Base-by-base conservation (phyloP, 2,329 filamentous ascomycete genomes). In the Botrytis tulipae region DNA sequence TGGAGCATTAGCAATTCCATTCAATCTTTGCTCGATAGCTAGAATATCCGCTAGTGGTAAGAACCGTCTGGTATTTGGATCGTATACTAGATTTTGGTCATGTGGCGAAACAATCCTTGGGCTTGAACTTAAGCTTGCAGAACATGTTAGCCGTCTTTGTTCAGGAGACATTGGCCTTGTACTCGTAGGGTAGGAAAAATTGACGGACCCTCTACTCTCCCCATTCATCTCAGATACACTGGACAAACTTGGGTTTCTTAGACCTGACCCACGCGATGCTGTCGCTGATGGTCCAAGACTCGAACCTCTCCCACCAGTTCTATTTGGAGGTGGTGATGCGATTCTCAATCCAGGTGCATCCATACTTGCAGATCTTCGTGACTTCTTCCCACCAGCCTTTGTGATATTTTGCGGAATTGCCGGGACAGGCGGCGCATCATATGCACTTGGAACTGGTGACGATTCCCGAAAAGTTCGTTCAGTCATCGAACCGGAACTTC, bases 401-500 rank as follows among this genome's bases (percentile, higher is more conserved):
- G 81, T 81, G 79, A 85, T 77, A 71, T 86, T 83, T 57, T 86
- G 83, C 4, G 93, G 93, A 40, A 97, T 86, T 6, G 87, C 86
- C 51, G 94, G 95, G 3, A 97, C 90, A 1, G 94, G 94, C 44
- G 94, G 93, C 70, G 88, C 86, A 78, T 88, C 84, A 68, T 83
- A 81, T 32, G 81, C 77, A 60, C 74, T 81, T 72, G 80, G 81
- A 76, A 81, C 82, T 74, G 82, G 80, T 62, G 82, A 82, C 73
- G 82, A 90, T 20, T 92, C 92, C 77, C 95, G 90, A 82, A 98
- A 97, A 0, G 94, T 95, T 73, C 95, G 89, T 81, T 95, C 93
- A 44, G 89, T 91, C 95, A 98, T 97, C 68, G 94, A 97, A 35
- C 90, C 88, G 42, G 88, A 88, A 83, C 95, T 97, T 72, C 86